phyloP scores from a whole-genome alignment of 352 stramenopile species.

The Pythium apleroticum region DNA sequence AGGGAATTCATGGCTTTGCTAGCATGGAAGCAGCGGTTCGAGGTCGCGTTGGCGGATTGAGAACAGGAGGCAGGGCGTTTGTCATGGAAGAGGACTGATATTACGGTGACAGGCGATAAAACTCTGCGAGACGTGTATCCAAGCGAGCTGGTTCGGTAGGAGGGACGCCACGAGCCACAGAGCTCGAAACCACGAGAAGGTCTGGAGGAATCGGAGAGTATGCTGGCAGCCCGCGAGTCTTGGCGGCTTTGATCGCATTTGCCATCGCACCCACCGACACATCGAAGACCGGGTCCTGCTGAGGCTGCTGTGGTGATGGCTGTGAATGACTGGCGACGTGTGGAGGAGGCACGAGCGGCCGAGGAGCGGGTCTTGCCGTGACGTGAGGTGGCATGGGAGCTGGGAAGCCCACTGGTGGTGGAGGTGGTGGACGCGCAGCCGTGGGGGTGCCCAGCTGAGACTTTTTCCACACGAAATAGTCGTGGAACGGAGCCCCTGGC shows the following conservation, averaged over 20 bases:
- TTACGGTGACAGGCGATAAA: slow-evolving; percentile 36
- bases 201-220: slow-evolving; percentile 46
- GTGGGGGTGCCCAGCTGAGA: slow-evolving; percentile 18
- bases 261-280: slow-evolving; percentile 50
- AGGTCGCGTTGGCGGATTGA: background rate
- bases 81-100: slow-evolving; percentile 12
- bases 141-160: slow-evolving; percentile 47
- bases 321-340: background rate
- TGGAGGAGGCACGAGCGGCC: slow-evolving; percentile 5
- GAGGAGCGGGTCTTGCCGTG: background rate
- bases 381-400: background rate
- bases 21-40: background rate
- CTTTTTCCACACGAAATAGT: slow-evolving; percentile 61
- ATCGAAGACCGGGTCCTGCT: slow-evolving; percentile 6
- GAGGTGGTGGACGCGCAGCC: background rate
- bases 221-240: slow-evolving; percentile 30
- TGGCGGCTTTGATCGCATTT: slow-evolving; percentile 49
- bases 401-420: background rate
- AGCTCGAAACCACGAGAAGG: slow-evolving; percentile 24
- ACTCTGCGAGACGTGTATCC: slow-evolving; percentile 56
- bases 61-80: slow-evolving; percentile 7
- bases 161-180: slow-evolving; percentile 26
- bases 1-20: background rate
- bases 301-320: background rate
- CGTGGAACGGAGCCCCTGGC: slow-evolving; percentile 38